Percentiles rank a stretch among this genome's conserved stretches.
These are phyloP conservation scores for Phanerodontia chrysosporium DNA, from an alignment of 768 basidiomycete genomes.

Conservation along the genomic window DNA sequence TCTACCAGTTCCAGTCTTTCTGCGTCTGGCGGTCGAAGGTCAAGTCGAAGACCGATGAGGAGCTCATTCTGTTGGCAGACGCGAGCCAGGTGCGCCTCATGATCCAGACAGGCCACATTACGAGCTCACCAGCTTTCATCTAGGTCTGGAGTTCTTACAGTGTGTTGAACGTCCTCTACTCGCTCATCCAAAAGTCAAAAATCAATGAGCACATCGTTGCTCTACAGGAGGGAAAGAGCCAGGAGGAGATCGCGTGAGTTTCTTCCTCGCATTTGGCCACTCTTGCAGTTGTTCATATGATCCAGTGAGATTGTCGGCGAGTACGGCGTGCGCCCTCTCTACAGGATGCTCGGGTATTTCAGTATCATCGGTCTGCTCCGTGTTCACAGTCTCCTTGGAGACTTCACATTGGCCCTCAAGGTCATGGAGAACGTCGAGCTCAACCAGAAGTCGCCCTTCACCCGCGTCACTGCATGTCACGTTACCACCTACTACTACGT, in stretches of 20 bases:
- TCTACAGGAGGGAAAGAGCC: constrained; percentile 70
- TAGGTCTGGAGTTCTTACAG: constrained; percentile 98
- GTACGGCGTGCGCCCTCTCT: constrained; percentile 85
- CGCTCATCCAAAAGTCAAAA: constrained; percentile 94
- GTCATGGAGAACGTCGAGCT: constrained; percentile 94
- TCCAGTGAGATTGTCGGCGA: constrained; percentile 81
- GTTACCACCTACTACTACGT: constrained; percentile 94
- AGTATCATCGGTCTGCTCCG: constrained; percentile 92
- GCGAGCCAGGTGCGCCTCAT: constrained; percentile 47
- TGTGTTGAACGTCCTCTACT: constrained; percentile 97
- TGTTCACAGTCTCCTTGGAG: constrained; percentile 93
- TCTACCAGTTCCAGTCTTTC: constrained; percentile 97
- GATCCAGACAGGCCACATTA: not conserved
- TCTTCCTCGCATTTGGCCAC: not conserved
- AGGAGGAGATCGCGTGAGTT: constrained; percentile 81
- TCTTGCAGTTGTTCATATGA: not conserved
- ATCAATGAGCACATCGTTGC: constrained; percentile 92
- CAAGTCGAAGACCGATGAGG: constrained; percentile 85
- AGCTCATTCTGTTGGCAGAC: constrained; percentile 76
- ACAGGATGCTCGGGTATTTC: constrained; percentile 95
- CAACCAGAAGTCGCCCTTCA: constrained; percentile 89
- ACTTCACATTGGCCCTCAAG: constrained; percentile 91
- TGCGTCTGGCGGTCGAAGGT: constrained; percentile 87
- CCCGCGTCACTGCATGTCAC: constrained; percentile 94
- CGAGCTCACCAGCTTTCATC: not conserved